These are phyloP conservation scores for Claviceps sp. DNA, from an alignment of 2,329 filamentous ascomycete genomes.

Conservation along the genomic window DNA sequence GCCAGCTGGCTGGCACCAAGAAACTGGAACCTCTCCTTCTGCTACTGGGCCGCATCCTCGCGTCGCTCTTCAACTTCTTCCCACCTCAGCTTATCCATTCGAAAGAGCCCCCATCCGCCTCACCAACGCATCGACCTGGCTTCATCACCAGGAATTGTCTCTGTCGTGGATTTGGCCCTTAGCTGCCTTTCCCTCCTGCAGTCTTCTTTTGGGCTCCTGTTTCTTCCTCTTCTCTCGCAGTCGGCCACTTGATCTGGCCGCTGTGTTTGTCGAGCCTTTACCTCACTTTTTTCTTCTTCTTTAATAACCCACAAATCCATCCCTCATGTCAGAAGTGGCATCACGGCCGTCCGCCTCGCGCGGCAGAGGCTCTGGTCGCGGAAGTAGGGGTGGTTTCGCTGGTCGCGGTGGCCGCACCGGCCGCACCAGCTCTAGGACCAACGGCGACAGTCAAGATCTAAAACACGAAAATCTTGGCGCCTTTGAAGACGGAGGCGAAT, in stretches of 20 bases:
- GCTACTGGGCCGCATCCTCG: constrained; percentile 10
- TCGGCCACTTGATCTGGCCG: constrained; percentile 12
- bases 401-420: constrained; percentile 51
- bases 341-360: constrained; percentile 70
- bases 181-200: constrained; percentile 6
- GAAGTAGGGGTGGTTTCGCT: constrained; percentile 65
- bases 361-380: constrained; percentile 81
- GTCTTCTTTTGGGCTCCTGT: constrained; percentile 13
- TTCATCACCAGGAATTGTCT: constrained; percentile 17
- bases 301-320: constrained; percentile 28
- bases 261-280: constrained; percentile 8
- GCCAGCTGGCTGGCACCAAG: too few species aligned
- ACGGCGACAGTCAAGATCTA: constrained; percentile 51
- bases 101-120: constrained; percentile 9
- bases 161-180: constrained; percentile 17
- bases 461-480: constrained; percentile 45
- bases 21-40: constrained; percentile 7
- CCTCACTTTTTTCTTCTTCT: constrained; percentile 41
- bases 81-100: neutral
- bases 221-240: constrained; percentile 20
- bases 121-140: constrained; percentile 16
- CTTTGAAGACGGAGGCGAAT: constrained; percentile 73
- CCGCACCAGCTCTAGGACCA: constrained; percentile 34
- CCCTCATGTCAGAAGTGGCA: constrained; percentile 86
- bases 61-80: constrained; percentile 6